Evolutionary conservation across 768 basidiomycete species (phyloP).

Genomic region (Lactarius evosmus): DNA sequence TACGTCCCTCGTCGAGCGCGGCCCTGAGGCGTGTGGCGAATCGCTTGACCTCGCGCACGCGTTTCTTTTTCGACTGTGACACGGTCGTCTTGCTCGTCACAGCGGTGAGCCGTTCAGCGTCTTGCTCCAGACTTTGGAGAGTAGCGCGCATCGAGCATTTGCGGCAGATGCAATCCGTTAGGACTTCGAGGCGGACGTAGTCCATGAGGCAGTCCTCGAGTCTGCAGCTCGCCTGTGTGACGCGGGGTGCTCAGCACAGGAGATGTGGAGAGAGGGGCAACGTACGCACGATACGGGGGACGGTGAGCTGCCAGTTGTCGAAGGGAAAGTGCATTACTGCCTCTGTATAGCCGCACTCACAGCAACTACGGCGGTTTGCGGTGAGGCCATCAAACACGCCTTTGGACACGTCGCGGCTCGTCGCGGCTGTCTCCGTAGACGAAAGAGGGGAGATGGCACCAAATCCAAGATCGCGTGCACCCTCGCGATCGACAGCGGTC

Average conservation of each 20-base stretch:
- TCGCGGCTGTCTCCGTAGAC: slow-evolving; percentile 25
- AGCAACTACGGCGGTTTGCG: slow-evolving; percentile 84
- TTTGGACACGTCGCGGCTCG: slow-evolving; percentile 46
- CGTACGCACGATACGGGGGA: slow-evolving; percentile 54
- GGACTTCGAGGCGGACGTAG: slow-evolving; percentile 82
- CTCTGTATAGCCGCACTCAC: slow-evolving; percentile 89
- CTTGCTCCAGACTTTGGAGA: slow-evolving; percentile 55
- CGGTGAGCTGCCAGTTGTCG: slow-evolving; percentile 77
- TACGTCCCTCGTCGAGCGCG: slow-evolving; percentile 67
- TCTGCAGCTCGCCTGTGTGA: slow-evolving; percentile 60
- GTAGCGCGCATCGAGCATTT: slow-evolving; percentile 87
- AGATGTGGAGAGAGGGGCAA: slow-evolving; percentile 39
- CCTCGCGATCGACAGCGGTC: slow-evolving; percentile 67
- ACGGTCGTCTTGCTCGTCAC: slow-evolving; percentile 40
- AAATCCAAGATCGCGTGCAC: slow-evolving; percentile 65
- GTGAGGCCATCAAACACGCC: slow-evolving; percentile 88
- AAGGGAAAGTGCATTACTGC: slow-evolving; percentile 90
- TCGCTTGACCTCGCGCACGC: slow-evolving; percentile 66
- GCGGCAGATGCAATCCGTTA: slow-evolving; percentile 91
- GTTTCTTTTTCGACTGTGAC: slow-evolving; percentile 70
- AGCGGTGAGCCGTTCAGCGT: slow-evolving; percentile 53
- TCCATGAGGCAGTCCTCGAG: slow-evolving; percentile 84
- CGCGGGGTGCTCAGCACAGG: neutral
- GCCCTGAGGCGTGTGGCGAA: slow-evolving; percentile 58
- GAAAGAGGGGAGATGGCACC: slow-evolving; percentile 46